Evolutionary conservation across 768 basidiomycete species (phyloP).

Genomic region (Hygrophorus russula): DNA sequence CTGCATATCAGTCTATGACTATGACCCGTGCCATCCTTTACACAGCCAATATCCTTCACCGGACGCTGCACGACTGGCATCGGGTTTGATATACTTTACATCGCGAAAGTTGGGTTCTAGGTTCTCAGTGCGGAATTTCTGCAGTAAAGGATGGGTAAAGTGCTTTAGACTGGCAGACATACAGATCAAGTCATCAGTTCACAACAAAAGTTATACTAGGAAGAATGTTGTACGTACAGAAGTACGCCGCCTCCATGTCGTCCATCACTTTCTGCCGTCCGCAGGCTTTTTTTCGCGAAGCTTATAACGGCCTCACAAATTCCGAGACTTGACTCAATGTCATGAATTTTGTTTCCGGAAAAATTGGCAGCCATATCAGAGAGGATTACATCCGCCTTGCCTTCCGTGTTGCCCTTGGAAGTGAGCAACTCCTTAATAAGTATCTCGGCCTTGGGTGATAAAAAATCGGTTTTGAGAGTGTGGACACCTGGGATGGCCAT

Average conservation of each 20-base stretch:
- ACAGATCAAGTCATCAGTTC: constrained; percentile 4
- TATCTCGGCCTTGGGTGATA: constrained; percentile 25
- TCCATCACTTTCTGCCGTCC: constrained; percentile 31
- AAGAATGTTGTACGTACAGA: constrained; percentile 30
- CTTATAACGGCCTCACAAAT: constrained; percentile 65
- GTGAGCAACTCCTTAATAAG: constrained; percentile 10
- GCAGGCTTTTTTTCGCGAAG: constrained; percentile 49
- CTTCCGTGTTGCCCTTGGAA: constrained; percentile 14
- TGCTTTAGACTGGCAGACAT: constrained; percentile 61
- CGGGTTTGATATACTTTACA: constrained; percentile 69
- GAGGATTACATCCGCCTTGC: constrained; percentile 67
- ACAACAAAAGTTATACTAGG: constrained; percentile 1
- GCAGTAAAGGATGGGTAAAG: constrained; percentile 64
- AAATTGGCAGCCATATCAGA: constrained; percentile 88
- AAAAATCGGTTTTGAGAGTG: constrained; percentile 70
- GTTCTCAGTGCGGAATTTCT: constrained; percentile 47
- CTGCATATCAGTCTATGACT: background rate
- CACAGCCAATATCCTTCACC: constrained; percentile 85
- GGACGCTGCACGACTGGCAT: constrained; percentile 67
- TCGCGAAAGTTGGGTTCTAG: constrained; percentile 54
- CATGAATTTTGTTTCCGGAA: constrained; percentile 56
- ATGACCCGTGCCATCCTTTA: constrained; percentile 44
- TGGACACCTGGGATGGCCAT: constrained; percentile 61
- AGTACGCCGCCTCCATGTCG: constrained; percentile 39
- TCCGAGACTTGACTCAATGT: constrained; percentile 57